Conservation (phyloP, 208 protist species). For the Leishmania arabica region DNA sequence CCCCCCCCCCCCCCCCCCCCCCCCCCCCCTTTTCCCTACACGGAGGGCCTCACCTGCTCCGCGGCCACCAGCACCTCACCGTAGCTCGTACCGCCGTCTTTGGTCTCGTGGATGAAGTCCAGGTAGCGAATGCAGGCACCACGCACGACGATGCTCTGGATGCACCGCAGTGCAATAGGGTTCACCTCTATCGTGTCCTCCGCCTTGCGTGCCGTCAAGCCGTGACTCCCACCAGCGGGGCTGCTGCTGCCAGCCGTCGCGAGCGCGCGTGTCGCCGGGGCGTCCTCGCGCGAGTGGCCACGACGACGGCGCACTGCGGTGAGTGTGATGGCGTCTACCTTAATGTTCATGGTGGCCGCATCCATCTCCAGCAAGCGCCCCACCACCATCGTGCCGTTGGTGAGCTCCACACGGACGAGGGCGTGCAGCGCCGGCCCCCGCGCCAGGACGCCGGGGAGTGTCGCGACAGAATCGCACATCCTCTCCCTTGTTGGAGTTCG, state of each 20-base stretch:
- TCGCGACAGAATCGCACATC: constrained; percentile 15
- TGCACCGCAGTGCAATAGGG: constrained; percentile 58
- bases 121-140: constrained; percentile 65
- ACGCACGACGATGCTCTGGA: constrained; percentile 65
- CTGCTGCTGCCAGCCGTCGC: constrained; percentile 6
- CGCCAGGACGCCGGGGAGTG: constrained; percentile 58
- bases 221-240: not conserved
- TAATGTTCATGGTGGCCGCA: constrained; percentile 75
- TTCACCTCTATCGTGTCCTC: constrained; percentile 35
- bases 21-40: not conserved
- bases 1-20: not conserved
- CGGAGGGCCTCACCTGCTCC: constrained; percentile 30
- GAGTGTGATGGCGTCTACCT: constrained; percentile 66
- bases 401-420: constrained; percentile 70
- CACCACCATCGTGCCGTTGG: constrained; percentile 65
- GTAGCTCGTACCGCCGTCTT: constrained; percentile 43
- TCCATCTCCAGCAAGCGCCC: constrained; percentile 75
- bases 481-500: not conserved
- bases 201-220: not conserved
- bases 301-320: constrained; percentile 48
- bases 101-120: constrained; percentile 65
- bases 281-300: not conserved
- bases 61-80: constrained; percentile 46
- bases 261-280: not conserved
- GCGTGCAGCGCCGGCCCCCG: constrained; percentile 49